A percentile compares a stretch with the other conserved stretches of the same genome.
phyloP scores from a whole-genome alignment of 1,284 basidiomycete genomes.

The Neonothopanus nambi region DNA sequence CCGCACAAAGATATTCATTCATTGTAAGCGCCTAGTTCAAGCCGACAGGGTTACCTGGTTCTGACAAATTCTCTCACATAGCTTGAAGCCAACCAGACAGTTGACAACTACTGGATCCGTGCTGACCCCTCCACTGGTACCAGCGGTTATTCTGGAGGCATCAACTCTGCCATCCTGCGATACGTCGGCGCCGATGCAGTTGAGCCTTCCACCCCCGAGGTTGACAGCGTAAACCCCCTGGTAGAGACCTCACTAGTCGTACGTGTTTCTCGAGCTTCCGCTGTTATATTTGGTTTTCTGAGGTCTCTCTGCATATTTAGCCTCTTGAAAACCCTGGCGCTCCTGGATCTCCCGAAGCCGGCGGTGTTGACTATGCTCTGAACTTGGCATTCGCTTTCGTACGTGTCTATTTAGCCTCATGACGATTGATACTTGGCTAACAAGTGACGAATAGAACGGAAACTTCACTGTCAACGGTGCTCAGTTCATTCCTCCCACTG shows the following conservation, averaged over 20 bases:
- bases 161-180: slow-evolving; percentile 36
- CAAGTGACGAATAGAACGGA: slow-evolving; percentile 5
- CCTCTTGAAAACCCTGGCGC: slow-evolving; percentile 26
- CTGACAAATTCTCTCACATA: not conserved
- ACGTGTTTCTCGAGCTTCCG: not conserved
- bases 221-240: slow-evolving; percentile 21
- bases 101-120: slow-evolving; percentile 38
- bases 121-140: slow-evolving; percentile 20
- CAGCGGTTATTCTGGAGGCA: slow-evolving; percentile 23
- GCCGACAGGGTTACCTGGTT: not conserved
- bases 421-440: slow-evolving; percentile 13
- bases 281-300: not conserved
- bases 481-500: slow-evolving; percentile 24
- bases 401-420: not conserved
- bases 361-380: slow-evolving; percentile 28
- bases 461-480: slow-evolving; percentile 19
- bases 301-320: not conserved
- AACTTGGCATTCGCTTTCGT: slow-evolving; percentile 24
- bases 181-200: slow-evolving; percentile 31
- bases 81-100: slow-evolving; percentile 34
- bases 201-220: slow-evolving; percentile 29
- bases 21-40: not conserved
- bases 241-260: slow-evolving; percentile 29
- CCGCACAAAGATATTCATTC: slow-evolving; percentile 17
- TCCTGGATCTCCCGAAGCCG: slow-evolving; percentile 25